phyloP scores from a whole-genome alignment of 192 early-diverging fungal species.

The Dissophora globulifera region DNA sequence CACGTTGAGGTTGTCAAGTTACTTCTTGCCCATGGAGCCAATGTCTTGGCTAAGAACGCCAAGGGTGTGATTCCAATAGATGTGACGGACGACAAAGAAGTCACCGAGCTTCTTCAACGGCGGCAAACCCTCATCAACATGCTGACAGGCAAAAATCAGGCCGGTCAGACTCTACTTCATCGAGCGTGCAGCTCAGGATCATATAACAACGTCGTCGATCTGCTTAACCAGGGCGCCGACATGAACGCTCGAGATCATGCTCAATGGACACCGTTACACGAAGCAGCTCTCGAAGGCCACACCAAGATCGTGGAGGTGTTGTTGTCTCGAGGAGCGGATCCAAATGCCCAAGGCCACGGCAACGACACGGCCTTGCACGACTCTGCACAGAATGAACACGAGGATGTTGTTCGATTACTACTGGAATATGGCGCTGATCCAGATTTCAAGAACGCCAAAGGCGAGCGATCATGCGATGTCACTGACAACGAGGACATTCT shows the following conservation, averaged over 20 bases:
- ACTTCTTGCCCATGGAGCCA: constrained; percentile 63
- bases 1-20: constrained; percentile 60
- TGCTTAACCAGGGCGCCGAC: constrained; percentile 73
- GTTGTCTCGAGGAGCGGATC: constrained; percentile 67
- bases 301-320: constrained; percentile 56
- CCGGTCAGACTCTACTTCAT: constrained; percentile 64
- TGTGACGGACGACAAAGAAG: constrained; percentile 58
- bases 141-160: constrained; percentile 48
- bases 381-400: constrained; percentile 68
- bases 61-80: constrained; percentile 57
- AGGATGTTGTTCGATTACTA: constrained; percentile 54
- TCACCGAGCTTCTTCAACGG: constrained; percentile 50
- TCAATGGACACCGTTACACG: constrained; percentile 71
- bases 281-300: constrained; percentile 62
- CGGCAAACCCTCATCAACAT: constrained; percentile 53
- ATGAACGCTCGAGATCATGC: constrained; percentile 74
- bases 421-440: constrained; percentile 62
- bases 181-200: constrained; percentile 62
- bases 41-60: constrained; percentile 62
- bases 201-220: constrained; percentile 51
- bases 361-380: constrained; percentile 74
- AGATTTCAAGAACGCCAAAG: constrained; percentile 59
- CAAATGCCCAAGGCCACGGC: constrained; percentile 66
- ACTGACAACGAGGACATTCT: constrained; percentile 41
- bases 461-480: constrained; percentile 66